Conservation (phyloP, 1,284 basidiomycete genomes). For the Rhodotorula sp. region DNA sequence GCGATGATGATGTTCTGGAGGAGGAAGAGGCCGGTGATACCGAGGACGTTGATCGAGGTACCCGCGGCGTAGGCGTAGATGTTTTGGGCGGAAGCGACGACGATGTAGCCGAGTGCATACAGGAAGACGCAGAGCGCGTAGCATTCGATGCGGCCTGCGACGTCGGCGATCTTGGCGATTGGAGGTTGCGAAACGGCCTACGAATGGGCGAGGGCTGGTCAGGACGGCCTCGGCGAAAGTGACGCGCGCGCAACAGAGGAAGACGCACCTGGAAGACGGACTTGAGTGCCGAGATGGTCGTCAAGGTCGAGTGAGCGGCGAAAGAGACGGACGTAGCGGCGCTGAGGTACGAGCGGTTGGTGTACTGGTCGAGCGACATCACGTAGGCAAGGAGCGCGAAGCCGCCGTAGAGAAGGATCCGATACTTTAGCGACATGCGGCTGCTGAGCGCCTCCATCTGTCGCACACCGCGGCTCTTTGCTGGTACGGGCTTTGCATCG, state of each 20-base stretch:
- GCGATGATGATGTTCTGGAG: slow-evolving; percentile 48
- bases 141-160: slow-evolving; percentile 47
- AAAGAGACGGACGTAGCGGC: slow-evolving; percentile 46
- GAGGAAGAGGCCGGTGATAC: slow-evolving; percentile 47
- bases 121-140: slow-evolving; percentile 47
- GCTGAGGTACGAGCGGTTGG: slow-evolving; percentile 43
- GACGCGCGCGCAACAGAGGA: not conserved
- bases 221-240: not conserved
- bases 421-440: slow-evolving; percentile 41
- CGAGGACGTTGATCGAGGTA: slow-evolving; percentile 48
- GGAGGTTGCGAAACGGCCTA: slow-evolving; percentile 48
- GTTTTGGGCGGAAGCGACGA: slow-evolving; percentile 45
- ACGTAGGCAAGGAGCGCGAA: slow-evolving; percentile 48
- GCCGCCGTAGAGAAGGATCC: slow-evolving; percentile 43
- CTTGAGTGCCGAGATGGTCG: slow-evolving; percentile 47
- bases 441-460: slow-evolving; percentile 46
- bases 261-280: slow-evolving; percentile 44
- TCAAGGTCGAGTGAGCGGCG: slow-evolving; percentile 45
- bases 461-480: slow-evolving; percentile 45
- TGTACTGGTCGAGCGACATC: slow-evolving; percentile 43
- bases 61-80: slow-evolving; percentile 46
- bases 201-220: not conserved
- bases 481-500: slow-evolving; percentile 19
- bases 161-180: slow-evolving; percentile 49
- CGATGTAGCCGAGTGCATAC: slow-evolving; percentile 47